A percentile compares a stretch with the other conserved stretches of the same genome.
phyloP scores from a whole-genome alignment of 352 stramenopile genomes.

The Hyaloperonospora arabidopsidis region DNA sequence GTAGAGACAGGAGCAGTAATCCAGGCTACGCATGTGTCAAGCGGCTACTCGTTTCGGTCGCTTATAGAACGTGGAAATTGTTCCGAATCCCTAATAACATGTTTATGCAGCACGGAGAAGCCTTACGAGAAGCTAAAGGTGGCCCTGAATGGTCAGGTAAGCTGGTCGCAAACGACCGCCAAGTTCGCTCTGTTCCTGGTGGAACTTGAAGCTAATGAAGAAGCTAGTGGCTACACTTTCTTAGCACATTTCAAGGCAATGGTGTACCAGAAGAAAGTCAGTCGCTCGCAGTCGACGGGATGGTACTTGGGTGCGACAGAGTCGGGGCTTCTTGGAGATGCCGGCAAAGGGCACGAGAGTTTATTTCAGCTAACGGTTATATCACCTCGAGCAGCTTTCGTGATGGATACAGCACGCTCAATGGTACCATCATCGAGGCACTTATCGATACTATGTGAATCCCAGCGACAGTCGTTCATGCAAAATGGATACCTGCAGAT shows the following conservation, averaged over 20 bases:
- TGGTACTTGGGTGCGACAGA: constrained; percentile 50
- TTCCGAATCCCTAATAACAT: constrained; percentile 26
- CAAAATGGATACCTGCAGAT: constrained; percentile 69
- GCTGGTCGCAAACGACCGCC: constrained; percentile 46
- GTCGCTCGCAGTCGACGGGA: constrained; percentile 29
- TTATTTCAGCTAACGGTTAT: constrained; percentile 45
- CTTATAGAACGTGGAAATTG: constrained; percentile 40
- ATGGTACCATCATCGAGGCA: constrained; percentile 13
- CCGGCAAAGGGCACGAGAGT: constrained; percentile 31
- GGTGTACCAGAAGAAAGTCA: constrained; percentile 65
- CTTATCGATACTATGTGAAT: constrained; percentile 39
- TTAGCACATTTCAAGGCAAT: constrained; percentile 46
- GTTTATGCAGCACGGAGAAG: constrained; percentile 49
- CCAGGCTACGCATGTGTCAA: constrained; percentile 40
- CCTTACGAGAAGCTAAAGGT: constrained; percentile 79
- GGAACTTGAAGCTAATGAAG: constrained; percentile 26
- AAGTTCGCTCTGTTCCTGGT: constrained; percentile 68
- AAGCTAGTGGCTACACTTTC: constrained; percentile 4
- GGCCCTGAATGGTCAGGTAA: constrained; percentile 53
- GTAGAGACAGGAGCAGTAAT: constrained; percentile 56
- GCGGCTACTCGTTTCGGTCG: constrained; percentile 37
- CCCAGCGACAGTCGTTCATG: constrained; percentile 59
- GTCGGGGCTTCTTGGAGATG: constrained; percentile 43
- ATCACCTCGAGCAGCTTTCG: constrained; percentile 40
- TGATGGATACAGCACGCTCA: constrained; percentile 33